phyloP scores from a whole-genome alignment of 176 grass and related monocot genomes.

The Raddia distichophylla region DNA sequence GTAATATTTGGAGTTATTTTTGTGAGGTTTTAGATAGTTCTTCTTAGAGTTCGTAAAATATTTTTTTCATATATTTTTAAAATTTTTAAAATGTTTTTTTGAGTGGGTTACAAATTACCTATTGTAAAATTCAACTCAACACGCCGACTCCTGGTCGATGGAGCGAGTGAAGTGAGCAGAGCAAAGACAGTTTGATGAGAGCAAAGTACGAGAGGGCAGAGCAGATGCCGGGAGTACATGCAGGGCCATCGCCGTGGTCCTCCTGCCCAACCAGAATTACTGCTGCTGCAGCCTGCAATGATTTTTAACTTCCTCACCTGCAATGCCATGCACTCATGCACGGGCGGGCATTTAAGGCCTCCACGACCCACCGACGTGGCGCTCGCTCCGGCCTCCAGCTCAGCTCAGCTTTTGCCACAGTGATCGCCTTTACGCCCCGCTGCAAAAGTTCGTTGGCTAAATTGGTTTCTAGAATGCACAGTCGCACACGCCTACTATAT shows the following conservation, averaged over 20 bases:
- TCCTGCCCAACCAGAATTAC: not conserved
- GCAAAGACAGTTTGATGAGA: not conserved
- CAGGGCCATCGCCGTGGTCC: too few species aligned
- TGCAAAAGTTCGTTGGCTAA: constrained; percentile 47
- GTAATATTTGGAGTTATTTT: too few species aligned
- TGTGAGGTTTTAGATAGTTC: too few species aligned
- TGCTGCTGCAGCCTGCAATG: not conserved
- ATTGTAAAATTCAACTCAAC: too few species aligned
- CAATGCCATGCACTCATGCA: not conserved
- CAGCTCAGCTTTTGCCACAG: not conserved
- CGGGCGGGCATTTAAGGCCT: not conserved
- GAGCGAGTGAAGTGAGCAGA: not conserved
- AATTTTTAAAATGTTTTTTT: too few species aligned
- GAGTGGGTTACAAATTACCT: too few species aligned
- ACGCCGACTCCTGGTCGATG: not conserved
- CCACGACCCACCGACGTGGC: not conserved
- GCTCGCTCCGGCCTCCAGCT: not conserved
- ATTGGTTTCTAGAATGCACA: constrained; percentile 9
- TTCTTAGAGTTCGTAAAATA: too few species aligned
- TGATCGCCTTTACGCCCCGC: constrained; percentile 27
- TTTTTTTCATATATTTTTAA: too few species aligned
- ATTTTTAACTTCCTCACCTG: not conserved
- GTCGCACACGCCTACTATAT: not conserved
- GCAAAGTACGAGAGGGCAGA: not conserved
- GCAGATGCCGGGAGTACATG: not conserved